These are phyloP conservation scores for Cryptosporidium viatorum DNA, from an alignment of 169 alveolate genomes.

Conservation along the genomic window DNA sequence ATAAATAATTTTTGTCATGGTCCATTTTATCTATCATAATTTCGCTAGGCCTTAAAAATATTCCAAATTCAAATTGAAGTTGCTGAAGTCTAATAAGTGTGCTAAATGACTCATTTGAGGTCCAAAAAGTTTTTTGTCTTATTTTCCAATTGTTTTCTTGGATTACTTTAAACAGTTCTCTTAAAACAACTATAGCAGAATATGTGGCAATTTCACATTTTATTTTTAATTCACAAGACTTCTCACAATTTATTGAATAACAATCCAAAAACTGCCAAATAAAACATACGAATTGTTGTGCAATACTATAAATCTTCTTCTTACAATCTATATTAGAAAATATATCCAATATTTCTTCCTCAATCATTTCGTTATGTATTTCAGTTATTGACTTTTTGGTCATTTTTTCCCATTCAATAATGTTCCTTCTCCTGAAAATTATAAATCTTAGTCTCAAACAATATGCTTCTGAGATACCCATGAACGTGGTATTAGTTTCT, in stretches of 20 bases:
- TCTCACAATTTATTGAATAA: neutral
- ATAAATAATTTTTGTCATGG: constrained; percentile 6
- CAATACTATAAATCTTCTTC: neutral
- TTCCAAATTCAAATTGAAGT: constrained; percentile 47
- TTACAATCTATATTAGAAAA: neutral
- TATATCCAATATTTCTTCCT: constrained; percentile 36
- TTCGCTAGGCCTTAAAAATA: constrained; percentile 58
- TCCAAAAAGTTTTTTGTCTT: constrained; percentile 44
- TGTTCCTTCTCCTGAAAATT: constrained; percentile 5
- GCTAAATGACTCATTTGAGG: constrained; percentile 41
- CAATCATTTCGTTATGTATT: neutral
- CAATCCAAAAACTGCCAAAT: constrained; percentile 66
- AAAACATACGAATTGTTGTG: constrained; percentile 63
- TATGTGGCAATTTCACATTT: constrained; percentile 61
- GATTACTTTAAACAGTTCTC: constrained; percentile 25
- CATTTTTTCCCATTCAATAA: neutral
- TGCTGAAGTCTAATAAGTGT: constrained; percentile 34
- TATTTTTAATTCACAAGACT: neutral
- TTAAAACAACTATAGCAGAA: constrained; percentile 46
- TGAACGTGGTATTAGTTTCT: constrained; percentile 26
- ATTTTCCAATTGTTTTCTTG: constrained; percentile 2
- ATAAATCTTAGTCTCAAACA: constrained; percentile 58
- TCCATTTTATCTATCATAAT: constrained; percentile 43
- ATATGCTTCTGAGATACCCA: constrained; percentile 44
- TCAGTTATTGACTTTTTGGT: constrained; percentile 6